A percentile compares a stretch with the other conserved stretches of the same genome.
These are phyloP conservation scores for Boletus bicolor DNA, from an alignment of 768 basidiomycete genomes.

Conservation along the genomic window DNA sequence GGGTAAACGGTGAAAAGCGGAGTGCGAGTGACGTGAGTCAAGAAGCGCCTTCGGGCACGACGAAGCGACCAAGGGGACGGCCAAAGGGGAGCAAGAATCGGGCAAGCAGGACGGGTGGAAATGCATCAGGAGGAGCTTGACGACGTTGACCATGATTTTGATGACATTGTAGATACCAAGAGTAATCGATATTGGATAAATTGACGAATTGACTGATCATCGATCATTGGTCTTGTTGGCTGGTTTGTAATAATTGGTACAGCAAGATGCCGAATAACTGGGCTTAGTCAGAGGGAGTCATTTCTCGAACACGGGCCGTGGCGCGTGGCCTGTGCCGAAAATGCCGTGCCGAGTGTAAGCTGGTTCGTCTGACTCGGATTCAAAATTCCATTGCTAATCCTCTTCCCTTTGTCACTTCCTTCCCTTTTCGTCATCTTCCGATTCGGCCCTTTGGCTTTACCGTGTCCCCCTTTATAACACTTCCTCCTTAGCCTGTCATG, in stretches of 20 bases:
- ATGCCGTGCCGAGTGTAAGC: slow-evolving; percentile 9
- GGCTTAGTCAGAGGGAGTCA: not conserved
- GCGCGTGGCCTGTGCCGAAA: too few species aligned
- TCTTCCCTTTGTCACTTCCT: slow-evolving; percentile 16
- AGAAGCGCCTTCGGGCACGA: slow-evolving; percentile 29
- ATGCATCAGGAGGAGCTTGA: slow-evolving; percentile 7
- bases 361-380: slow-evolving; percentile 21
- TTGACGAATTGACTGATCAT: not conserved
- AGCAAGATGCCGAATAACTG: too few species aligned
- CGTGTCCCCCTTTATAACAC: slow-evolving; percentile 34
- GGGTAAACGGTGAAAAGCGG: slow-evolving; percentile 48
- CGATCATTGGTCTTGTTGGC: too few species aligned
- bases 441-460: slow-evolving; percentile 33
- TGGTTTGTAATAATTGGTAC: too few species aligned
- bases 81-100: slow-evolving; percentile 71
- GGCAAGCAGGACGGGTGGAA: slow-evolving; percentile 18
- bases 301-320: too few species aligned
- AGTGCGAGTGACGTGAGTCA: slow-evolving; percentile 21
- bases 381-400: slow-evolving; percentile 28
- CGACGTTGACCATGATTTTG: not conserved
- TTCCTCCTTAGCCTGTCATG: slow-evolving; percentile 9
- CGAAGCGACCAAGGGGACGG: slow-evolving; percentile 60
- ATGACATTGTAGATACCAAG: slow-evolving; percentile 8
- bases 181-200: not conserved
- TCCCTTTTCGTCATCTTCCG: slow-evolving; percentile 31